phyloP scores from a whole-genome alignment of 2,329 filamentous ascomycete species.

The Escovopsis weberi region DNA sequence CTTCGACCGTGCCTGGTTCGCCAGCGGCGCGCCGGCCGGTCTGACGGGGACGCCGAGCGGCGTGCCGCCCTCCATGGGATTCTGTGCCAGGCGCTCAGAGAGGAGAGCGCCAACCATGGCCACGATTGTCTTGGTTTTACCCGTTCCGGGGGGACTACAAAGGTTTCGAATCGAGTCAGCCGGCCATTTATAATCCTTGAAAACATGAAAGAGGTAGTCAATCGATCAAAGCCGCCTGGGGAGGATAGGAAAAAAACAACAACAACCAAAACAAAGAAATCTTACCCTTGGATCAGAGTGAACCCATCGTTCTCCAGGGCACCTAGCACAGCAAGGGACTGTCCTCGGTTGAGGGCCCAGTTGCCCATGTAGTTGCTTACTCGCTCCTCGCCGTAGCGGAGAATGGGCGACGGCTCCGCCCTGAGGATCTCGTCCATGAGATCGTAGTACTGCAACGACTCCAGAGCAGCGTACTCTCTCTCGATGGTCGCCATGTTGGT shows the following conservation, averaged over 20 bases:
- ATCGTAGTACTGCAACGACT: constrained; percentile 89
- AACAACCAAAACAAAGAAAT: neutral
- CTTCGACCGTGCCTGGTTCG: constrained; percentile 35
- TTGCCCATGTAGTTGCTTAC: constrained; percentile 55
- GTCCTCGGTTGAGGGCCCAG: constrained; percentile 75
- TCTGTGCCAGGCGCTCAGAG: constrained; percentile 22
- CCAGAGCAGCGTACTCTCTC: constrained; percentile 83
- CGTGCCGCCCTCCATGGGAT: constrained; percentile 16
- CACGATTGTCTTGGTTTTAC: constrained; percentile 96
- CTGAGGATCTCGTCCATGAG: constrained; percentile 82
- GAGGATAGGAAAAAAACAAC: neutral
- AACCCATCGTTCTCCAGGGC: constrained; percentile 94
- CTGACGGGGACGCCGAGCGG: constrained; percentile 18
- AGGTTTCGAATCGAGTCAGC: constrained; percentile 14
- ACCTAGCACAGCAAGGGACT: constrained; percentile 82
- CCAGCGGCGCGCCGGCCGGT: constrained; percentile 10
- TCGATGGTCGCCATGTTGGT: constrained; percentile 91
- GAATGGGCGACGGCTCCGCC: constrained; percentile 78
- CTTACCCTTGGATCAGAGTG: constrained; percentile 79
- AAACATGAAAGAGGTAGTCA: too few species aligned
- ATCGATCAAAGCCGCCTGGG: too few species aligned
- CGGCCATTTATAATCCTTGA: constrained; percentile 1
- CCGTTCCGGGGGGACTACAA: constrained; percentile 72
- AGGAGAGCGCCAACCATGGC: constrained; percentile 80
- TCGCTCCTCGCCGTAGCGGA: constrained; percentile 64